Evolutionary conservation across 2,329 filamentous ascomycete genomes (phyloP), one percentile per base, ranked within the genome.

Genomic region (Juglanconis sp.): DNA sequence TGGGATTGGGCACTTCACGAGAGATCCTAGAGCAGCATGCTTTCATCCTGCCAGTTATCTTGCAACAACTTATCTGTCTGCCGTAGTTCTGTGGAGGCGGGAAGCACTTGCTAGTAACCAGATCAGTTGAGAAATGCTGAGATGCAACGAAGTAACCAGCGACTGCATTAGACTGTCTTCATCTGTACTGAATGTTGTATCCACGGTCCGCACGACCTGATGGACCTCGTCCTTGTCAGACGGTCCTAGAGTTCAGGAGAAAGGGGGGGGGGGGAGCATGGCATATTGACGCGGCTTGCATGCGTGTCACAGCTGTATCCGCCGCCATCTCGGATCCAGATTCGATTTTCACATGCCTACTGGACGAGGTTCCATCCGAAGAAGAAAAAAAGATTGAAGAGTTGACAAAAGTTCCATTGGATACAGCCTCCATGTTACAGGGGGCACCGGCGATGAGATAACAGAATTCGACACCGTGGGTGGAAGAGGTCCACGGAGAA

Each of bases 1-100:
- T 36, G 36, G 34, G 44, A 53, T 44, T 40, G 57, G 53, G 17
- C 47, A 48, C 44, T 52, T 51, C 42, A 47, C 7, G 42, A 48
- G 50, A 53, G 32, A 49, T 35, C 13, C 36, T 55, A 36, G 49
- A 54, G 30, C 53, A 42, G 48, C 24, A 13, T 53, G 4, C 36
- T 34, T 8, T 9, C 15, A 24, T 56, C 35, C 56, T 56, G 50
- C 60, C 62, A 64, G 56, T 64, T 40, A 64, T 48, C 59, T 62
- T 38, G 52, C 62, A 50, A 62, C 49, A 36, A 62, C 59, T 64
- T 64, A 64, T 64, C 62, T 53, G 34, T 31, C 50, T 13, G 32
- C 47, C 8, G 15, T 53, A 53, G 50, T 34, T 51, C 40, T 56
- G 44, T 32, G 59, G 53, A 57, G 38, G n/a, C 8, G 32, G 55